These are phyloP conservation scores for Ambrosia hybrid DNA, from an alignment of 140 eudicot genomes.

Conservation along the genomic window DNA sequence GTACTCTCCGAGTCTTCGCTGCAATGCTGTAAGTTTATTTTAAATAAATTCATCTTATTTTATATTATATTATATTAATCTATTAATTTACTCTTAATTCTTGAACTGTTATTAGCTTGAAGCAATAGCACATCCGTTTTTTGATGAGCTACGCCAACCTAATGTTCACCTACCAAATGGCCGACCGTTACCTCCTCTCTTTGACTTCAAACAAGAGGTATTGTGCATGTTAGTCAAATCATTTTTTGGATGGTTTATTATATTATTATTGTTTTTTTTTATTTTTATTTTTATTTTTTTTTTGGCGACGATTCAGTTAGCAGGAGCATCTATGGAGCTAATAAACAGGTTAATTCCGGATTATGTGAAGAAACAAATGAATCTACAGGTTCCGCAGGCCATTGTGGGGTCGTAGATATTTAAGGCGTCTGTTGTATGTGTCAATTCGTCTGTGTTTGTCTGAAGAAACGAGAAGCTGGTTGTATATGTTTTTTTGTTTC, in stretches of 20 bases:
- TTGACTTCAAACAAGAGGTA: conserved; percentile 95
- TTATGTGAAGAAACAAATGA: conserved; percentile 71
- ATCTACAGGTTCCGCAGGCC: conserved; percentile 58
- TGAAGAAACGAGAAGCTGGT: conserved; percentile 18
- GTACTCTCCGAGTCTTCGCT: conserved; percentile 95
- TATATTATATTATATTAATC: background rate
- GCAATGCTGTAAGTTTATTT: conserved; percentile 77
- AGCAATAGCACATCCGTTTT: conserved; percentile 94
- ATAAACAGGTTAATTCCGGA: conserved; percentile 84
- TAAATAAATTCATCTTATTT: background rate
- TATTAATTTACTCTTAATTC: conserved; percentile 1
- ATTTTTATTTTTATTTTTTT: background rate
- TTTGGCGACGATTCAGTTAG: conserved; percentile 41
- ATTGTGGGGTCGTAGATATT: conserved; percentile 45
- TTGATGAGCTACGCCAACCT: conserved; percentile 91
- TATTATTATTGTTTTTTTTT: background rate
- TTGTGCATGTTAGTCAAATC: background rate
- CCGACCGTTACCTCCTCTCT: conserved; percentile 87
- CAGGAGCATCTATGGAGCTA: conserved; percentile 76
- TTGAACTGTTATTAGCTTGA: conserved; percentile 51
- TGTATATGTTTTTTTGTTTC: conserved; percentile 34
- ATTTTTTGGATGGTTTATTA: background rate
- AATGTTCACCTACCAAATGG: conserved; percentile 89
- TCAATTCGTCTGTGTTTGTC: conserved; percentile 10
- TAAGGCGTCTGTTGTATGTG: conserved; percentile 12